Evolutionary conservation across 805 yeast genomes (phyloP).

Genomic region (Kodamaea hsintzibuensis): DNA sequence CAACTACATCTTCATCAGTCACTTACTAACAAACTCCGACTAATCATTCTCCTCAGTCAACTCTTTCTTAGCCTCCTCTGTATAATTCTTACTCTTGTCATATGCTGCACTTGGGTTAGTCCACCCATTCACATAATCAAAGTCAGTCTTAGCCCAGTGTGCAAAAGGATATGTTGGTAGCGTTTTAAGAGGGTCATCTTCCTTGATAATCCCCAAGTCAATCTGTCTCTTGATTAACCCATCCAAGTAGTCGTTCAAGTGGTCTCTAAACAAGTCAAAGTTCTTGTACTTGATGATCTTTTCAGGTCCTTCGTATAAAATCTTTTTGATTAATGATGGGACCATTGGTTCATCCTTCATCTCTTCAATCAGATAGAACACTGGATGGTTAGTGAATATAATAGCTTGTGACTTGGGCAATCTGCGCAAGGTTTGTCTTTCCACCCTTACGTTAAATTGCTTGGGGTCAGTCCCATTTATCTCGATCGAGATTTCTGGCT

Average conservation of each 20-base stretch:
- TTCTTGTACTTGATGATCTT: constrained; percentile 64
- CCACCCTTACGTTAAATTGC: constrained; percentile 67
- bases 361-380: constrained; percentile 76
- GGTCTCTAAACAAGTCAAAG: constrained; percentile 60
- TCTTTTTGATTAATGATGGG: constrained; percentile 69
- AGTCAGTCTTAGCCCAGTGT: constrained; percentile 47
- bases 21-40: background rate
- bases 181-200: constrained; percentile 59
- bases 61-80: constrained; percentile 23
- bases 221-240: constrained; percentile 57
- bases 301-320: constrained; percentile 66
- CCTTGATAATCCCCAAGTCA: constrained; percentile 52
- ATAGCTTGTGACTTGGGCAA: constrained; percentile 66
- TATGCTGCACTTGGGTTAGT: constrained; percentile 33
- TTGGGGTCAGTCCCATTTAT: constrained; percentile 42
- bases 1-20: no score
- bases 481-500: constrained; percentile 31
- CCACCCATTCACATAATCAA: constrained; percentile 42
- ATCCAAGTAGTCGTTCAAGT: constrained; percentile 59
- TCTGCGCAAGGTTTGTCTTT: constrained; percentile 69
- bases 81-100: constrained; percentile 23
- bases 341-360: constrained; percentile 78
- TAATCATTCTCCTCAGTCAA: constrained; percentile 14
- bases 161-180: constrained; percentile 67
- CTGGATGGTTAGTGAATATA: constrained; percentile 74